A percentile compares a stretch with the other conserved stretches of the same genome.
These are phyloP conservation scores for Fonsecaea pedrosoi DNA, from an alignment of 2,329 filamentous ascomycete genomes.

Conservation along the genomic window DNA sequence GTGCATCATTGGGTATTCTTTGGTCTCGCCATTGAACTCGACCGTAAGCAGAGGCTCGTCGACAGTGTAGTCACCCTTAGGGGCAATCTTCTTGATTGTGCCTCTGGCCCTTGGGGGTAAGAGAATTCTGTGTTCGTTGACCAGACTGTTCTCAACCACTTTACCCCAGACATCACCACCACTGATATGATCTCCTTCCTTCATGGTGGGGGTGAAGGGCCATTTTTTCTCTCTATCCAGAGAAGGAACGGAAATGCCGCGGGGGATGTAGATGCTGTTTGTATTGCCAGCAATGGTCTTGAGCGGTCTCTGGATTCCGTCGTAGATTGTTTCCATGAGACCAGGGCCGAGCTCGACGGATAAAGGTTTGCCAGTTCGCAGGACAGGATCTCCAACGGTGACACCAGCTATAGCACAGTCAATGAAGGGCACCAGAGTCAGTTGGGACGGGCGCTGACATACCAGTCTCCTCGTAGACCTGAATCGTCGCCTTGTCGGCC, in stretches of 20 bases:
- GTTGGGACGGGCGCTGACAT: slow-evolving; percentile 28
- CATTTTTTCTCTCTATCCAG: slow-evolving; percentile 92
- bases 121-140: slow-evolving; percentile 91
- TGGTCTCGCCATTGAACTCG: slow-evolving; percentile 96
- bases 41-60: slow-evolving; percentile 92
- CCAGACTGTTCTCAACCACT: slow-evolving; percentile 94
- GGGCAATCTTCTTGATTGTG: slow-evolving; percentile 87
- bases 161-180: slow-evolving; percentile 95
- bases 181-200: slow-evolving; percentile 96
- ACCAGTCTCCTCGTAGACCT: slow-evolving; percentile 99
- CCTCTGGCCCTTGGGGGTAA: slow-evolving; percentile 88
- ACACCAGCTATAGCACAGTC: slow-evolving; percentile 72
- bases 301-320: slow-evolving; percentile 96
- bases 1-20: slow-evolving; percentile 97
- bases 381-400: slow-evolving; percentile 91
- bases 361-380: slow-evolving; percentile 89
- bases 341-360: slow-evolving; percentile 97
- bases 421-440: slow-evolving; percentile 18
- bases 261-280: slow-evolving; percentile 95
- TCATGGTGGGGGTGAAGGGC: slow-evolving; percentile 88
- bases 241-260: slow-evolving; percentile 85
- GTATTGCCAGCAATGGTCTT: slow-evolving; percentile 78
- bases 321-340: slow-evolving; percentile 98
- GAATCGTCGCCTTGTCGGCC: slow-evolving; percentile 92
- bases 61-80: slow-evolving; percentile 91